Base-by-base conservation (phyloP, 208 protist genomes). In the Crithidia acanthocephali region DNA sequence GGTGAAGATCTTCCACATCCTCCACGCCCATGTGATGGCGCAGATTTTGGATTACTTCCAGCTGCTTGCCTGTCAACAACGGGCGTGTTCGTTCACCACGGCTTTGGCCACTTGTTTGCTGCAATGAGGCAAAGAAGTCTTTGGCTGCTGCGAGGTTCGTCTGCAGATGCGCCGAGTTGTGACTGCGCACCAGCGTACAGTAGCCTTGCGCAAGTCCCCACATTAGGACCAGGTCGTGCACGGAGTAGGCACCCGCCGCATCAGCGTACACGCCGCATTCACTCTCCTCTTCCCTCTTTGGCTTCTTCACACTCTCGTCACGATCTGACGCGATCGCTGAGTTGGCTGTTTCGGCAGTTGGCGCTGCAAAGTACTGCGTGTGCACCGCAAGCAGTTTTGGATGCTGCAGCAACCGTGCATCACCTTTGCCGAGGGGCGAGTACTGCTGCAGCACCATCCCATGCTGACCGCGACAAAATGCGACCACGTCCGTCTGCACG, bases 401-500 rank as follows among this genome's bases (percentile, higher is more conserved):
- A 66, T 97, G 81, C 30, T 80, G 62, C 11, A 90, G 32, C 2
- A 97, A 77, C 4, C 56, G 60, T 1, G 75, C 45, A 56, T 94
- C 74, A 0, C 80, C 66, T 48, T 93, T 79, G 1, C 74, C 92
- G 0, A 95, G 71, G 28, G 92, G 90, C 8, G 88, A 86, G 76
- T 95, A 97, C 74, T 94, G 88, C 87, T 97, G 90, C 35, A 92
- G 32, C 25, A 93, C 45, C 53, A 97, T 93, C 6, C 75, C 82
- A 48, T 68, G 81, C 7, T 18, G 25, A 22, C 44, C 44, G 10
- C 61, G 56, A 66, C 88, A 94, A 61, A 81, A 94, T 9, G 30
- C 50, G 30, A 90, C 84, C 15, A 91, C 77, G 2, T 84, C 83
- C 9, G 53, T 32, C 72, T 95, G 92, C 23, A 81, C 28, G 62